A percentile compares a stretch with the other conserved stretches of the same genome.
phyloP scores from a whole-genome alignment of 805 yeast genomes.

The Citeromyces nyonsensis region DNA sequence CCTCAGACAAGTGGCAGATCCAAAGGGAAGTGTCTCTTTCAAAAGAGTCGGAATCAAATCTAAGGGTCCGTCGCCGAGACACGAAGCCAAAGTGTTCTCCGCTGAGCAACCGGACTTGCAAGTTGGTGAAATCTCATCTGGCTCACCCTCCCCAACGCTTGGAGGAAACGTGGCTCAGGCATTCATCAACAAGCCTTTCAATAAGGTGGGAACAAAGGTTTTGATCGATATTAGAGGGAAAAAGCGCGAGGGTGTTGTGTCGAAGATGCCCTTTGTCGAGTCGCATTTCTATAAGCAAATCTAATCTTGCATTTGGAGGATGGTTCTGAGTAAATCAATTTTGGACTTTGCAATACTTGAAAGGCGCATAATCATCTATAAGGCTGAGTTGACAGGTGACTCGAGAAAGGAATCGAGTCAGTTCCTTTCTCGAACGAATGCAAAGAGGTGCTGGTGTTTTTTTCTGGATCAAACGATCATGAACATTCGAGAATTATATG shows the following conservation, averaged over 20 bases:
- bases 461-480: too few species aligned
- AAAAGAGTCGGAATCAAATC: slow-evolving; percentile 66
- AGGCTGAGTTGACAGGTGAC: too few species aligned
- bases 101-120: slow-evolving; percentile 34
- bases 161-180: slow-evolving; percentile 85
- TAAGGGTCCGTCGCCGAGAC: slow-evolving; percentile 89
- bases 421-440: too few species aligned
- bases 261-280: slow-evolving; percentile 74
- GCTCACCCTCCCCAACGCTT: slow-evolving; percentile 43
- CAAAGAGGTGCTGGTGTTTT: too few species aligned
- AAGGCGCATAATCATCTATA: too few species aligned
- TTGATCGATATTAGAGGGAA: slow-evolving; percentile 76
- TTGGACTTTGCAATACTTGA: too few species aligned
- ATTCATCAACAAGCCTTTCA: slow-evolving; percentile 54
- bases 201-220: slow-evolving; percentile 62
- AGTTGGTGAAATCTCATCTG: slow-evolving; percentile 41
- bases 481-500: too few species aligned
- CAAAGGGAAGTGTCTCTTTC: slow-evolving; percentile 35
- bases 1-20: slow-evolving; percentile 44
- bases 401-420: too few species aligned
- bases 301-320: too few species aligned
- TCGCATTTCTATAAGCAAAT: slow-evolving; percentile 52
- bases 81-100: slow-evolving; percentile 47
- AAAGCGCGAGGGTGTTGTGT: slow-evolving; percentile 55
- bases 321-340: too few species aligned